Percentiles rank a stretch among this genome's conserved stretches.
These are phyloP conservation scores for Botrytis elliptica DNA, from an alignment of 2,329 filamentous ascomycete genomes.

Conservation along the genomic window DNA sequence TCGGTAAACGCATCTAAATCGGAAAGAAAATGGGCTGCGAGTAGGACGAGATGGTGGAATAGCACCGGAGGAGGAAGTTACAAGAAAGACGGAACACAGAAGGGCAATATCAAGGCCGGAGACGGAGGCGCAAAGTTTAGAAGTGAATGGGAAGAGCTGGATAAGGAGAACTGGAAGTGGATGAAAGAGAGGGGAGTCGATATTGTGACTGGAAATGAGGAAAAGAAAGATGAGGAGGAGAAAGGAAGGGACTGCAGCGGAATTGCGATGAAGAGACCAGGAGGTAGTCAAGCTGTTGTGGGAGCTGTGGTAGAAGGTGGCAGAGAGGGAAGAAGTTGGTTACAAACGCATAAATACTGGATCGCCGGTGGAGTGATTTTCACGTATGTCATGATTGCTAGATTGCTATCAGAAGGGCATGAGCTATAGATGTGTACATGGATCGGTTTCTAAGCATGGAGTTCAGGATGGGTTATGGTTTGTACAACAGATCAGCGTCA, in stretches of 20 bases:
- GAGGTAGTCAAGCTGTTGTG: slow-evolving; percentile 52
- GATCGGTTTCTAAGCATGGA: slow-evolving; percentile 5
- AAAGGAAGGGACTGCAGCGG: slow-evolving; percentile 55
- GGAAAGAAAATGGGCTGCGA: slow-evolving; percentile 76
- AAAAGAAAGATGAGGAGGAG: slow-evolving; percentile 49
- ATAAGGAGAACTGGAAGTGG: slow-evolving; percentile 88
- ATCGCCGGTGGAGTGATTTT: slow-evolving; percentile 70
- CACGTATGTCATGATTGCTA: slow-evolving; percentile 77
- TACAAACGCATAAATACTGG: slow-evolving; percentile 75
- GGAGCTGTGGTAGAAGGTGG: slow-evolving; percentile 75
- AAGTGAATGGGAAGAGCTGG: slow-evolving; percentile 84
- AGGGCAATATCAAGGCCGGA: slow-evolving; percentile 83
- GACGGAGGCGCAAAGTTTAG: slow-evolving; percentile 91
- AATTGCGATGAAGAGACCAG: slow-evolving; percentile 63
- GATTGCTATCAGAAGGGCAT: slow-evolving; percentile 54
- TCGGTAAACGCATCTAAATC: slow-evolving; percentile 73
- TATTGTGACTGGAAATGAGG: slow-evolving; percentile 65
- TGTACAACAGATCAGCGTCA: slow-evolving; percentile 7
- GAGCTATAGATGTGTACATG: slow-evolving; percentile 4
- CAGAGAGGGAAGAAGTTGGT: slow-evolving; percentile 77
- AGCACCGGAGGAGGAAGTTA: slow-evolving; percentile 69
- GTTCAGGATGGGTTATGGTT: slow-evolving; percentile 13
- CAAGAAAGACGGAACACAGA: slow-evolving; percentile 46
- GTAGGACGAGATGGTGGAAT: slow-evolving; percentile 91
- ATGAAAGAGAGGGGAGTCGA: slow-evolving; percentile 84